Conservation (phyloP, 1,284 basidiomycete species). For the Rhodotorula sp. region DNA sequence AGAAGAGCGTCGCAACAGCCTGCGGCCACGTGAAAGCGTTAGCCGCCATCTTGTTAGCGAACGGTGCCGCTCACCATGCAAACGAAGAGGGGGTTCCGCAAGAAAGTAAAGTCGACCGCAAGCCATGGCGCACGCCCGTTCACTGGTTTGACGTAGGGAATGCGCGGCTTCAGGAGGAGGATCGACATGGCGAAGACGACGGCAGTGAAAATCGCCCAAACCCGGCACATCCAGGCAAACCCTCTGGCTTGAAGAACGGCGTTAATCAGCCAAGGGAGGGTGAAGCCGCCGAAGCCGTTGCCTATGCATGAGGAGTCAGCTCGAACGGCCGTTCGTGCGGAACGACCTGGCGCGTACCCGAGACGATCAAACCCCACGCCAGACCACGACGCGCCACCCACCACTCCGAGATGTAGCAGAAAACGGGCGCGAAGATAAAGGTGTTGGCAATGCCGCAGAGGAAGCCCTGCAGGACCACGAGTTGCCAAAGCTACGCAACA, state of each 20-base stretch:
- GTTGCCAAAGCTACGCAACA: conserved; percentile 9
- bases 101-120: conserved; percentile 19
- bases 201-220: conserved; percentile 24
- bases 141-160: conserved; percentile 18
- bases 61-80: conserved; percentile 18
- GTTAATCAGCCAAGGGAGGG: conserved; percentile 13
- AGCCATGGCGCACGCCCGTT: conserved; percentile 13
- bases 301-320: neutral
- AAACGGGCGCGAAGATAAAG: conserved; percentile 28
- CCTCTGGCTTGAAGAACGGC: conserved; percentile 16
- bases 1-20: conserved; percentile 20
- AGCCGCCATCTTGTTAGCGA: no score
- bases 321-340: no score
- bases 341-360: neutral
- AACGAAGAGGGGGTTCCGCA: conserved; percentile 19
- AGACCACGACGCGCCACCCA: conserved; percentile 16
- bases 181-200: conserved; percentile 13
- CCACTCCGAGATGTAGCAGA: conserved; percentile 28
- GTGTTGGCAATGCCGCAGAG: conserved; percentile 21
- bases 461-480: conserved; percentile 28
- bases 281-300: conserved; percentile 24
- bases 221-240: conserved; percentile 28
- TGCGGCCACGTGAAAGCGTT: neutral
- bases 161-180: conserved; percentile 19
- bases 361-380: conserved; percentile 26